Evolutionary conservation across 169 alveolate genomes (phyloP).

Genomic region (Plasmodium vinckei): DNA sequence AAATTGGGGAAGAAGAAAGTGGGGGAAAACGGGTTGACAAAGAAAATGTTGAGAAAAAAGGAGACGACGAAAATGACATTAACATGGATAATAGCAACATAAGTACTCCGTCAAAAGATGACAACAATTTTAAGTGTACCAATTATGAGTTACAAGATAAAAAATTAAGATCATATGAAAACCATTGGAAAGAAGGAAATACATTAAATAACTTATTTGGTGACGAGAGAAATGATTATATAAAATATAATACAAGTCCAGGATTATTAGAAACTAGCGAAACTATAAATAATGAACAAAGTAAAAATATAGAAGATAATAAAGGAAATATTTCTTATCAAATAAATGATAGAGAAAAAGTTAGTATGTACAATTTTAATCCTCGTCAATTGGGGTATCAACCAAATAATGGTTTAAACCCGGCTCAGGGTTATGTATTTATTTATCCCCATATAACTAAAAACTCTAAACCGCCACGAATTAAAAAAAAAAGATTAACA

Average conservation of each 20-base stretch:
- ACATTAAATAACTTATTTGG: too few species aligned
- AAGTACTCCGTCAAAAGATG: background rate
- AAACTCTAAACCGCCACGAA: conserved; percentile 35
- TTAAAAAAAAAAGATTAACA: conserved; percentile 26
- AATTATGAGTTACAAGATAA: too few species aligned
- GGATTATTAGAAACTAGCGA: background rate
- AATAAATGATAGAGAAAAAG: conserved; percentile 16
- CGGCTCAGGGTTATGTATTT: conserved; percentile 46
- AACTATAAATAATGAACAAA: background rate
- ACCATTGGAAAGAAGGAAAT: too few species aligned
- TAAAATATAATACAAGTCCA: too few species aligned
- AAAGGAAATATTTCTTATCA: background rate
- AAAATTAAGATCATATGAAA: too few species aligned
- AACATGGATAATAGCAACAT: background rate
- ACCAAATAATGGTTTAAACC: conserved; percentile 52
- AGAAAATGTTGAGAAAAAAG: background rate
- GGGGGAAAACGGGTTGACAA: background rate
- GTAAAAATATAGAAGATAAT: background rate
- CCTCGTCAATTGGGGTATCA: conserved; percentile 44
- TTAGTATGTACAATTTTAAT: conserved; percentile 35
- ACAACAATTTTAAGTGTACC: too few species aligned
- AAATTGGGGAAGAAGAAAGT: too few species aligned
- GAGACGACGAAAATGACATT: background rate
- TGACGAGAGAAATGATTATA: too few species aligned
- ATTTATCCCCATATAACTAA: conserved; percentile 38